These are phyloP conservation scores for Fusarium stilboides DNA, from an alignment of 2,329 filamentous ascomycete species.

Conservation along the genomic window DNA sequence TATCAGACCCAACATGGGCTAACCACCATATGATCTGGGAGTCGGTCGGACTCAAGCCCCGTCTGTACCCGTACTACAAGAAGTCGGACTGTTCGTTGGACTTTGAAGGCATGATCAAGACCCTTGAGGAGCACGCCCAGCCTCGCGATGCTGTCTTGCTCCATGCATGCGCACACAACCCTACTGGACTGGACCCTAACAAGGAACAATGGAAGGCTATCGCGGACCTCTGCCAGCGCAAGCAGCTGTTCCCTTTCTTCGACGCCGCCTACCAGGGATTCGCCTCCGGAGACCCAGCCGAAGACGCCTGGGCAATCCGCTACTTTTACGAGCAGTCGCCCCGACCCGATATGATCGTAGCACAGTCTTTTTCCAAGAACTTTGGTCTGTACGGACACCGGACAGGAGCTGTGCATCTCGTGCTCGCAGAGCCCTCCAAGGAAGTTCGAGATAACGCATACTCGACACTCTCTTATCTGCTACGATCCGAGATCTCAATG, in stretches of 20 bases:
- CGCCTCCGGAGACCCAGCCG: conserved; percentile 87
- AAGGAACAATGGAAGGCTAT: conserved; percentile 95
- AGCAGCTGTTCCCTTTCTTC: conserved; percentile 96
- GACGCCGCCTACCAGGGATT: conserved; percentile 98
- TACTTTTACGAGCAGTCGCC: conserved; percentile 78
- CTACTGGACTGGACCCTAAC: conserved; percentile 94
- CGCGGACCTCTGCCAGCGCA: conserved; percentile 79
- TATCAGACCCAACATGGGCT: conserved; percentile 96
- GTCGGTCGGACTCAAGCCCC: conserved; percentile 84
- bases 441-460: conserved; percentile 53
- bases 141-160: conserved; percentile 87
- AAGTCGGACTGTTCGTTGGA: conserved; percentile 89
- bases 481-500: conserved; percentile 97
- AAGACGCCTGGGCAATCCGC: conserved; percentile 89
- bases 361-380: conserved; percentile 97
- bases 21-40: conserved; percentile 99
- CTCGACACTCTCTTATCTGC: conserved; percentile 69
- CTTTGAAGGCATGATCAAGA: conserved; percentile 86
- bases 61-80: conserved; percentile 94
- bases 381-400: conserved; percentile 98
- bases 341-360: conserved; percentile 87
- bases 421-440: conserved; percentile 89
- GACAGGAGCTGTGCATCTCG: conserved; percentile 93
- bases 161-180: conserved; percentile 97
- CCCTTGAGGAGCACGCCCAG: conserved; percentile 76